Evolutionary conservation across 306 rosid species (phyloP), one percentile per base, ranked within the genome.

Genomic region (Erythrophleum fordii): DNA sequence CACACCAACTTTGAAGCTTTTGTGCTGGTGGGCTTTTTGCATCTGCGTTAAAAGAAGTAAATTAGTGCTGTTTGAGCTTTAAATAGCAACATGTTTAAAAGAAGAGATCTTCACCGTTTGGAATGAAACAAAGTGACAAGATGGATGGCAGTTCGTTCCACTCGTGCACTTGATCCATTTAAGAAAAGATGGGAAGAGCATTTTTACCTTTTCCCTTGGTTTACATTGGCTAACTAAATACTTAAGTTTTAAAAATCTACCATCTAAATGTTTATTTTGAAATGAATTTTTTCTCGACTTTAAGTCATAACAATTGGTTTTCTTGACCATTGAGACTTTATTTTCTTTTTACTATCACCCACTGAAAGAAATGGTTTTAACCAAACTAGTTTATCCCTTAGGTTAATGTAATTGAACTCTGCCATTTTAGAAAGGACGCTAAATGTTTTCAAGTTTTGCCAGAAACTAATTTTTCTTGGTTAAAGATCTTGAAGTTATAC

Each of bases 21-120:
- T 86, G 39, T 44, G 69, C 58, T 82, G 80, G 82, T 77, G 72
- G 60, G 67, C 80, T 71, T 78, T 87, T 69, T 39, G 82, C 62
- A 73, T 45, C 39, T 81, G 82, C 85, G 72, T 87, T 71, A 87
- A 87, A 87, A 87, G 88, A 84, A 87, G 77, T 77, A 84, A 77
- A 73, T 60, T 12, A 44, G 25, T 82, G n/a, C 22, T 68, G 20
- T 81, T 68, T 69, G 25, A 42, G 48, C 60, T 49, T 68, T 83
- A 59, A 70, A 61, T 68, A 34, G 51, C 55, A 80, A 46, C 35
- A 8, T 42, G 78, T 79, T 42, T 55, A 64, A 82, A 83, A 83
- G 61, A 16, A 44, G 49, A 83, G 68, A 81, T 58, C 81, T 64
- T 84, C 66, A 75, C 77, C 82, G 41, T 69, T 81, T 71, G 64